phyloP scores from a whole-genome alignment of 768 basidiomycete genomes.

The Fomitopsis pulvina region DNA sequence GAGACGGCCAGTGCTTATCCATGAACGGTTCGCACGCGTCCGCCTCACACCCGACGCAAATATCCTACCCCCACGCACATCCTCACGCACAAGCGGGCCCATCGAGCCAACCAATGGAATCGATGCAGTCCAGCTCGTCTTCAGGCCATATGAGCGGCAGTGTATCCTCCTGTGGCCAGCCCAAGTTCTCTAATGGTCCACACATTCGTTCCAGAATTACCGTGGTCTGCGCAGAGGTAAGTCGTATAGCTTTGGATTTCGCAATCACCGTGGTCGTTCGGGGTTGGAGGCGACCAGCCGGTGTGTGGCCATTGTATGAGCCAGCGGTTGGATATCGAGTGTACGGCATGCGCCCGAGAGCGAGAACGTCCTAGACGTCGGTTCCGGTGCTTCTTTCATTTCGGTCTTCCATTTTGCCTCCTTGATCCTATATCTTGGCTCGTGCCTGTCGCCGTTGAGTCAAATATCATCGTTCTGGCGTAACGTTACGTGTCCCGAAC shows the following conservation, averaged over 20 bases:
- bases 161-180: not conserved
- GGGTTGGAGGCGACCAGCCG: not conserved
- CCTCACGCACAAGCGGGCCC: not conserved
- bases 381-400: not conserved
- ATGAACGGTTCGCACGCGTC: not conserved
- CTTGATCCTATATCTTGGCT: too few relatives aligned
- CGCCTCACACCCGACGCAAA: not conserved
- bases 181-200: slow-evolving; percentile 25
- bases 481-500: too few relatives aligned
- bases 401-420: not conserved
- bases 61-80: not conserved
- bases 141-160: not conserved
- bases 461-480: too few relatives aligned
- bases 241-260: slow-evolving; percentile 10
- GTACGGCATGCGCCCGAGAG: not conserved
- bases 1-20: not conserved
- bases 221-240: slow-evolving; percentile 76
- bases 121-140: not conserved
- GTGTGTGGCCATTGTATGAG: not conserved
- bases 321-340: not conserved
- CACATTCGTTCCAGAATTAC: slow-evolving; percentile 74
- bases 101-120: not conserved
- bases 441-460: too few relatives aligned
- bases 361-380: not conserved
- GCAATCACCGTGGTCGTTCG: not conserved